Percentiles rank a stretch among this genome's conserved stretches.
Evolutionary conservation across 148 eudicot species (phyloP).

Genomic region (Rhododendron kiyosumense): DNA sequence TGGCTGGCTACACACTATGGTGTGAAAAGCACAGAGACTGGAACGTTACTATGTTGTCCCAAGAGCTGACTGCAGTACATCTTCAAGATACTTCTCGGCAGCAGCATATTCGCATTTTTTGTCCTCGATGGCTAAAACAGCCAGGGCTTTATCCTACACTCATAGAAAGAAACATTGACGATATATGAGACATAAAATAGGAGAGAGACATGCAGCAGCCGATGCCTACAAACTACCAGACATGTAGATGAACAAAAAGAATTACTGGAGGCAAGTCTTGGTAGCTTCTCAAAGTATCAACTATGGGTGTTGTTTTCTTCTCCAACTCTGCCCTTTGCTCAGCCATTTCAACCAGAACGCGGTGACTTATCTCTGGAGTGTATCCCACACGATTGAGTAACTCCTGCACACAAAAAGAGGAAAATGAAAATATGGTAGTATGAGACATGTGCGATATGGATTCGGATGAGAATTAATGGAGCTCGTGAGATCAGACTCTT

Average conservation of each 20-base stretch:
- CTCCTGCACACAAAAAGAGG: constrained; percentile 37
- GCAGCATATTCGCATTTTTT: constrained; percentile 73
- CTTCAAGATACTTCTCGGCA: constrained; percentile 88
- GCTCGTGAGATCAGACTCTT: background rate
- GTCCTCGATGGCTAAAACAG: constrained; percentile 79
- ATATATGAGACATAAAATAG: background rate
- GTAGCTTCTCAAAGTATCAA: constrained; percentile 84
- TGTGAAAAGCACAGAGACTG: background rate
- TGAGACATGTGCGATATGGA: background rate
- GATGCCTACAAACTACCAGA: background rate
- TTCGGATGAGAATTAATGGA: background rate
- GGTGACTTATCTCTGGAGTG: constrained; percentile 80
- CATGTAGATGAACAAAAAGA: background rate
- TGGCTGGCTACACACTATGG: background rate
- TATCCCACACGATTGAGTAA: constrained; percentile 79
- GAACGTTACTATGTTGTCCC: constrained; percentile 29
- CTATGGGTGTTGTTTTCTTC: constrained; percentile 72
- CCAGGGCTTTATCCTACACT: constrained; percentile 78
- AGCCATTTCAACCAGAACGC: constrained; percentile 76
- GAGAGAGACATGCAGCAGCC: background rate
- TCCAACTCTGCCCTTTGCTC: constrained; percentile 78
- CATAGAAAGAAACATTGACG: background rate
- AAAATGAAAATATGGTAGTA: background rate
- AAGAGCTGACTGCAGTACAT: constrained; percentile 80
- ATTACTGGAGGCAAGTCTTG: constrained; percentile 91